These are phyloP conservation scores for Boechera retrofracta DNA, from an alignment of 345 rosid species.

Conservation along the genomic window DNA sequence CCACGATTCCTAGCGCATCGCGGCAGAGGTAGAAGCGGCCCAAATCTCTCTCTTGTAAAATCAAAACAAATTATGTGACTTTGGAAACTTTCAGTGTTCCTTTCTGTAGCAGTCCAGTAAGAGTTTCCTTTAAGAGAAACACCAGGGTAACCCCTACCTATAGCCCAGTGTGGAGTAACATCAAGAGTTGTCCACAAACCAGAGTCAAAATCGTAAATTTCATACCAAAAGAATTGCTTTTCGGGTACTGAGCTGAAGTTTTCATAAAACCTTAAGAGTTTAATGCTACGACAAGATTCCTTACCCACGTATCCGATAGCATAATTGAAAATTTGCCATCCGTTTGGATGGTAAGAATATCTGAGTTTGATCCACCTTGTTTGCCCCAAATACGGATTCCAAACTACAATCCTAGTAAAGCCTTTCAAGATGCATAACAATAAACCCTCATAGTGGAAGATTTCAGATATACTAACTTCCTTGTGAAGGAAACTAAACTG, in stretches of 20 bases:
- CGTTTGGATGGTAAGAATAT: background rate
- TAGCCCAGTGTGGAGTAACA: background rate
- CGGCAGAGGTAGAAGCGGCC: background rate
- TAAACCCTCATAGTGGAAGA: background rate
- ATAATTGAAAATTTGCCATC: background rate
- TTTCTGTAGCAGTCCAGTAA: background rate
- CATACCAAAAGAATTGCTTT: background rate
- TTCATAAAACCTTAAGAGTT: no score
- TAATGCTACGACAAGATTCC: background rate
- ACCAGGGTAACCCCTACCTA: rapidly evolving
- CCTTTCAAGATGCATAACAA: background rate
- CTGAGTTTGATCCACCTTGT: background rate
- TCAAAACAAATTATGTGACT: background rate
- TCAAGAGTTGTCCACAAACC: background rate
- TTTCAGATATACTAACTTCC: background rate
- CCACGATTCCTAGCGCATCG: background rate
- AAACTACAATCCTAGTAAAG: background rate
- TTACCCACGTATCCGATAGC: background rate
- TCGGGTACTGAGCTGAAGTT: background rate
- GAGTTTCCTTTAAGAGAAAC: background rate
- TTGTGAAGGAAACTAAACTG: background rate
- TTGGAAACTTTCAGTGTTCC: rapidly evolving
- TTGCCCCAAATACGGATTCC: background rate
- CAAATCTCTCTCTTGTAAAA: background rate
- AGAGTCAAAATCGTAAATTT: background rate